Percentiles rank a stretch among this genome's conserved stretches.
Conservation (phyloP, 2,329 filamentous ascomycete genomes). For the Aureobasidium sp. region DNA sequence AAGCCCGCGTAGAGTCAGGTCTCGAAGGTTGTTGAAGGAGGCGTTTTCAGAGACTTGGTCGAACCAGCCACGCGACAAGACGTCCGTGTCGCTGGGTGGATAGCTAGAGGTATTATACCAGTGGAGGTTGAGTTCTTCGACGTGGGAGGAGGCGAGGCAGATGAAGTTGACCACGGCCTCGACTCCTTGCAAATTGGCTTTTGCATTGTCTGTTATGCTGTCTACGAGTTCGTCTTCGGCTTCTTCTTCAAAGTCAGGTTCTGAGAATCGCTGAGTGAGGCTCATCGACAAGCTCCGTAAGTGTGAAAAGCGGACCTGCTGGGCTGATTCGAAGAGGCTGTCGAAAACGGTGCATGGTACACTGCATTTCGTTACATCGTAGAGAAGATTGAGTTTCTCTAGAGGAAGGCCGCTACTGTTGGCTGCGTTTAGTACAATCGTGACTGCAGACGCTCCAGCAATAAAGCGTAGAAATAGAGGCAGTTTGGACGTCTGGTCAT, state of each 20-base stretch:
- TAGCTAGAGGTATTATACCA: not conserved
- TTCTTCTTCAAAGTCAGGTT: not conserved
- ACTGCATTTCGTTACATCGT: not conserved
- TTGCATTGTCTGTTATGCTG: not conserved
- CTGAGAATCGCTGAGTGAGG: not conserved
- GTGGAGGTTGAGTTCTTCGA: not conserved
- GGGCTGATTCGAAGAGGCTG: not conserved
- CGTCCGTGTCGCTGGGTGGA: not conserved
- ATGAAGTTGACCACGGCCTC: not conserved
- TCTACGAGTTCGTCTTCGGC: not conserved
- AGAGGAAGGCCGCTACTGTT: not conserved
- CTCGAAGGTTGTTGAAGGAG: not conserved
- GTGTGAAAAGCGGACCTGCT: not conserved
- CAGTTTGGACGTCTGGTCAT: not conserved
- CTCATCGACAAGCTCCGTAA: not conserved
- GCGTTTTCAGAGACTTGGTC: not conserved
- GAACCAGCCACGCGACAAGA: not conserved
- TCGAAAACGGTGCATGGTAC: not conserved
- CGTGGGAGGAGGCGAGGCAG: not conserved
- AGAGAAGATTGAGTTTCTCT: not conserved
- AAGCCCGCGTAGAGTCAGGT: not conserved
- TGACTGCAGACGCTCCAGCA: not conserved
- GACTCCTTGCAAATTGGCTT: not conserved
- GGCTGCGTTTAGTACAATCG: not conserved
- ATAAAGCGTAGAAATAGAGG: not conserved